These are phyloP conservation scores for Fusarium bulbicola DNA, from an alignment of 2,329 filamentous ascomycete genomes.

Conservation along the genomic window DNA sequence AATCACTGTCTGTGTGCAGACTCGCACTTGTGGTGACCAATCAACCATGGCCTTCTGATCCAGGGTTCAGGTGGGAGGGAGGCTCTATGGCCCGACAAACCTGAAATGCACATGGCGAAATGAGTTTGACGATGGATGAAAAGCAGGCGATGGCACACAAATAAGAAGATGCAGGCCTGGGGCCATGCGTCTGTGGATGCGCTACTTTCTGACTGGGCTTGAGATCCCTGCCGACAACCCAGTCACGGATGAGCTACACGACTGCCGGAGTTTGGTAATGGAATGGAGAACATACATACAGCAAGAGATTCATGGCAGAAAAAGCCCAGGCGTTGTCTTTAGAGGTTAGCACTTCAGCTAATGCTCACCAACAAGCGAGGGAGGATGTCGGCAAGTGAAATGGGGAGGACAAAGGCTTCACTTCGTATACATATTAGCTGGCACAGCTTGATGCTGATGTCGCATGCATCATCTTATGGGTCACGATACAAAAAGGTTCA, in stretches of 20 bases:
- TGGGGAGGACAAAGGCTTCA: slow-evolving; percentile 28
- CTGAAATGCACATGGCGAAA: slow-evolving; percentile 18
- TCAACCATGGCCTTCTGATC: neutral
- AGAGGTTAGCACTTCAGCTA: slow-evolving; percentile 25
- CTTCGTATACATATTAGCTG: slow-evolving; percentile 38
- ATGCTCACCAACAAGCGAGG: slow-evolving; percentile 19
- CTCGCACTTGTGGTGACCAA: neutral
- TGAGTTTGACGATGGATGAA: slow-evolving; percentile 24
- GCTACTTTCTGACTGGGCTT: slow-evolving; percentile 43
- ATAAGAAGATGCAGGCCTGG: slow-evolving; percentile 25
- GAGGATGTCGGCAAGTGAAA: slow-evolving; percentile 18
- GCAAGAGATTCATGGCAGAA: slow-evolving; percentile 21
- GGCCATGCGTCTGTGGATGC: slow-evolving; percentile 31
- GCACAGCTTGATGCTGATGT: slow-evolving; percentile 39
- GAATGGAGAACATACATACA: slow-evolving; percentile 25
- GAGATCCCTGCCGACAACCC: slow-evolving; percentile 34
- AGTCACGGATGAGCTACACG: slow-evolving; percentile 26
- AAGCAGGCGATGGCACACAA: slow-evolving; percentile 17
- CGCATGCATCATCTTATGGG: slow-evolving; percentile 40
- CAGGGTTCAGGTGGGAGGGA: neutral
- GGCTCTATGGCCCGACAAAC: slow-evolving; percentile 18
- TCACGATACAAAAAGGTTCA: slow-evolving; percentile 42
- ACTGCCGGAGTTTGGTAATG: slow-evolving; percentile 22
- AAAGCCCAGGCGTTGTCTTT: slow-evolving; percentile 11
- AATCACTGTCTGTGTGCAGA: neutral